phyloP scores from a whole-genome alignment of 2,329 filamentous ascomycete species.

The Hymenoscyphus fraxineus region DNA sequence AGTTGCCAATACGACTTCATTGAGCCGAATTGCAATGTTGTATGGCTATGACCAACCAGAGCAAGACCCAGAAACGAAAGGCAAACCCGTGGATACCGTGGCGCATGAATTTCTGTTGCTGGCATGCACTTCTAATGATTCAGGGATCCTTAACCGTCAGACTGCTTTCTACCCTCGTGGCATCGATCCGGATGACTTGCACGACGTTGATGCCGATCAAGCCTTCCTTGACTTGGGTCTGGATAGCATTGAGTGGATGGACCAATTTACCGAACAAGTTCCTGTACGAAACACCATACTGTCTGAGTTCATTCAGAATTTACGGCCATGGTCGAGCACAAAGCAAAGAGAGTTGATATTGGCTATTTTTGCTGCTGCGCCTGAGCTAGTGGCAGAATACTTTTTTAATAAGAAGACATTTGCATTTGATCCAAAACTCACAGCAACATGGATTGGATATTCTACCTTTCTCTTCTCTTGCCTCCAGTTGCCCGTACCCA shows the following conservation, averaged over 20 bases:
- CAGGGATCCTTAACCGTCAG: constrained; percentile 72
- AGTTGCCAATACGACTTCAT: constrained; percentile 69
- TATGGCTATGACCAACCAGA: constrained; percentile 57
- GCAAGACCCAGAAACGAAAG: constrained; percentile 41
- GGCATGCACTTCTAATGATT: constrained; percentile 68
- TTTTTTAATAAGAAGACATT: constrained; percentile 78
- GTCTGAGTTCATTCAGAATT: constrained; percentile 70
- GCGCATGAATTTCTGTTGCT: constrained; percentile 73
- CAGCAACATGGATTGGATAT: constrained; percentile 92
- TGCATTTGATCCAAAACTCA: constrained; percentile 85
- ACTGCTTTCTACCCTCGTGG: constrained; percentile 81
- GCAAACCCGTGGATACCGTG: constrained; percentile 58
- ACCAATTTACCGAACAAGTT: constrained; percentile 61
- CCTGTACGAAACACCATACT: constrained; percentile 77
- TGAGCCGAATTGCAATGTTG: constrained; percentile 68
- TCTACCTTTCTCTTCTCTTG: constrained; percentile 82
- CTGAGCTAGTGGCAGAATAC: constrained; percentile 85
- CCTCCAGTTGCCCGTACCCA: constrained; percentile 70
- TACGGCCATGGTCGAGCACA: constrained; percentile 78
- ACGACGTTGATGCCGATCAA: constrained; percentile 43
- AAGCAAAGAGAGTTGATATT: constrained; percentile 79
- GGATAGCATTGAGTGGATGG: constrained; percentile 66
- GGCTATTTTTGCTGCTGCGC: constrained; percentile 73
- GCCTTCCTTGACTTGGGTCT: constrained; percentile 59
- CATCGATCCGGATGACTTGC: constrained; percentile 54